Evolutionary conservation across 2,329 filamentous ascomycete genomes (phyloP).

Genomic region (Neofusicoccum laricinum): DNA sequence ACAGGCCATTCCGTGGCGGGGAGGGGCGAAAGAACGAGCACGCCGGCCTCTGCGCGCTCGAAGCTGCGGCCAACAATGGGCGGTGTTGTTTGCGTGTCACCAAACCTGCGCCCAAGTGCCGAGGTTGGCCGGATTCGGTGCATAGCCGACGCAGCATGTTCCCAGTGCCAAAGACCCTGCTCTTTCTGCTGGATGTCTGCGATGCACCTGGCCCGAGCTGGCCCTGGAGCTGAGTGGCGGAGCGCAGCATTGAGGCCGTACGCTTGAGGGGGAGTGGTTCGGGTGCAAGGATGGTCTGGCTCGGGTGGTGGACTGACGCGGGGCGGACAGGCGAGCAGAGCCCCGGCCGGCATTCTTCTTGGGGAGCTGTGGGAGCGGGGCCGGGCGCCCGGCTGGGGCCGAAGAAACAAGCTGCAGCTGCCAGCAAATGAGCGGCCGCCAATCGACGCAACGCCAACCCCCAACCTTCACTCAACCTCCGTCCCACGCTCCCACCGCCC

Average conservation of each 20-base stretch:
- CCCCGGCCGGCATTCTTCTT: constrained; percentile 35
- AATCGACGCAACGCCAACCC: neutral
- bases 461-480: neutral
- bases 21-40: no score
- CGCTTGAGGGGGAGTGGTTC: neutral
- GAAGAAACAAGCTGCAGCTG: no score
- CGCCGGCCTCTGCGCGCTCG: neutral
- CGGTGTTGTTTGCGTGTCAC: neutral
- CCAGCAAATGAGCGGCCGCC: neutral
- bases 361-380: neutral
- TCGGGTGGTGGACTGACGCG: constrained; percentile 4
- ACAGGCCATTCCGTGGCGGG: neutral
- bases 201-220: neutral
- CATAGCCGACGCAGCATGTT: constrained; percentile 1
- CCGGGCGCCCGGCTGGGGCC: neutral
- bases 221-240: neutral
- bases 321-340: neutral
- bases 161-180: neutral
- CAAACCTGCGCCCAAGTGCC: neutral
- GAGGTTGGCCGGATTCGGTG: constrained; percentile 3
- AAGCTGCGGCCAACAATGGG: neutral
- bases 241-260: neutral
- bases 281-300: neutral
- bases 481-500: neutral
- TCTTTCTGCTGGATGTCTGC: neutral